Evolutionary conservation across 2,329 filamentous ascomycete species (phyloP).

Genomic region (Verticillium albo-atrum): DNA sequence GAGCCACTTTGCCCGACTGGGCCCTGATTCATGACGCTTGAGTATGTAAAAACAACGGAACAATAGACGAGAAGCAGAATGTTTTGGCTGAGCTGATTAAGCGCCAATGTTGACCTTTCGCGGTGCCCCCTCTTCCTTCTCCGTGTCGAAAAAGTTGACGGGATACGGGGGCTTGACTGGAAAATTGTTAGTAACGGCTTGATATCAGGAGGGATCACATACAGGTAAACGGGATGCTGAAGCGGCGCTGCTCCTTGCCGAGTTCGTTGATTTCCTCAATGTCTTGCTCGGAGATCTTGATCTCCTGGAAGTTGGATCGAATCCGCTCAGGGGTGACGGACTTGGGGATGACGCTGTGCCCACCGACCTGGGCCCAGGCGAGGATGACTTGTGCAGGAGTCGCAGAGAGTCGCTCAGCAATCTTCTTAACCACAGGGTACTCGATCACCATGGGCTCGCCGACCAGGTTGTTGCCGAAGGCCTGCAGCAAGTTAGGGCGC

Average conservation of each 20-base stretch:
- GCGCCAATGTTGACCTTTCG: not conserved
- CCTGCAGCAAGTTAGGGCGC: conserved; percentile 19
- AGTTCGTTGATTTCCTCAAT: conserved; percentile 58
- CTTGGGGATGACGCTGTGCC: conserved; percentile 83
- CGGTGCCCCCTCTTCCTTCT: not conserved
- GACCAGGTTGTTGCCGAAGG: conserved; percentile 57
- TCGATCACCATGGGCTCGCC: conserved; percentile 67
- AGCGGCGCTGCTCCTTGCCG: conserved; percentile 44
- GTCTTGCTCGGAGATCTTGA: conserved; percentile 55
- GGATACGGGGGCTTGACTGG: not conserved
- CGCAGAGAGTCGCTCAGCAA: conserved; percentile 63
- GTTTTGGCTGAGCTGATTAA: not conserved
- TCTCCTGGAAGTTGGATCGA: conserved; percentile 67
- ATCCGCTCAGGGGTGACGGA: conserved; percentile 71
- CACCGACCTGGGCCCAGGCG: conserved; percentile 75
- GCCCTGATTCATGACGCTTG: not conserved
- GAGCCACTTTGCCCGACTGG: not conserved
- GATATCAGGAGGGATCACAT: conserved; percentile 15
- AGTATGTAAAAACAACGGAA: not conserved
- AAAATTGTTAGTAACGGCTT: not conserved
- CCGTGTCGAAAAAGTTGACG: not conserved
- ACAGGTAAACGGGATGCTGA: conserved; percentile 40
- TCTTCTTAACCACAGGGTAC: conserved; percentile 55
- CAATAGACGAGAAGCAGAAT: not conserved
- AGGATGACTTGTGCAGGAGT: conserved; percentile 73